phyloP scores from a whole-genome alignment of 2,329 filamentous ascomycete genomes.

The Emmonsia crescens region DNA sequence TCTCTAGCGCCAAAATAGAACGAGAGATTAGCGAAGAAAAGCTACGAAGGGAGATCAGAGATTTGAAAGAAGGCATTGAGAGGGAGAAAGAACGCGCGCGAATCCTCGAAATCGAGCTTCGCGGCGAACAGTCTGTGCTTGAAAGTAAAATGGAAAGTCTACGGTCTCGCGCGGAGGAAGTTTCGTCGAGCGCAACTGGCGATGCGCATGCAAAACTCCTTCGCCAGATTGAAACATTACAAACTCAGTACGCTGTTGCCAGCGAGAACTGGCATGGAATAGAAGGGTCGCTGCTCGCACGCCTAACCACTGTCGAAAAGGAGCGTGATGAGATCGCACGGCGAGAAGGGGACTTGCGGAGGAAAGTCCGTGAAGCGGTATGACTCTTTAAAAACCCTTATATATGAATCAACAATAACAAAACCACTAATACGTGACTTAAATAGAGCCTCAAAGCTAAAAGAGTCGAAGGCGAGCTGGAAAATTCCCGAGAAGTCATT shows the following conservation, averaged over 20 bases:
- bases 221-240: conserved; percentile 86
- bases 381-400: conserved; percentile 22
- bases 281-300: conserved; percentile 70
- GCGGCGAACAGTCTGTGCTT: conserved; percentile 62
- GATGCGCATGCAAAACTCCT: conserved; percentile 82
- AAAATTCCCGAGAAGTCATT: conserved; percentile 44
- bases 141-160: conserved; percentile 87
- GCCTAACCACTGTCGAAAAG: conserved; percentile 69
- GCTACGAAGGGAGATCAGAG: conserved; percentile 55
- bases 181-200: conserved; percentile 66
- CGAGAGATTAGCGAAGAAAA: conserved; percentile 61
- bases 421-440: conserved; percentile 19
- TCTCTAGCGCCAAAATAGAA: conserved; percentile 59
- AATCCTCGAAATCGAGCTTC: conserved; percentile 63
- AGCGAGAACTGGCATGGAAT: conserved; percentile 98
- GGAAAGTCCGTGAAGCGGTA: conserved; percentile 79
- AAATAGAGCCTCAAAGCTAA: conserved; percentile 54
- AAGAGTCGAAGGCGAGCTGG: conserved; percentile 70
- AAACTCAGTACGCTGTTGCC: conserved; percentile 88
- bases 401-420: neutral
- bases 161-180: conserved; percentile 77
- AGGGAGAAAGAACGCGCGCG: conserved; percentile 60
- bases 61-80: conserved; percentile 61
- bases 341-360: conserved; percentile 76
- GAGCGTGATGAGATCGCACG: conserved; percentile 78